phyloP scores from a whole-genome alignment of 2,329 filamentous ascomycete genomes.

The Trichoderma atrobrunneum region DNA sequence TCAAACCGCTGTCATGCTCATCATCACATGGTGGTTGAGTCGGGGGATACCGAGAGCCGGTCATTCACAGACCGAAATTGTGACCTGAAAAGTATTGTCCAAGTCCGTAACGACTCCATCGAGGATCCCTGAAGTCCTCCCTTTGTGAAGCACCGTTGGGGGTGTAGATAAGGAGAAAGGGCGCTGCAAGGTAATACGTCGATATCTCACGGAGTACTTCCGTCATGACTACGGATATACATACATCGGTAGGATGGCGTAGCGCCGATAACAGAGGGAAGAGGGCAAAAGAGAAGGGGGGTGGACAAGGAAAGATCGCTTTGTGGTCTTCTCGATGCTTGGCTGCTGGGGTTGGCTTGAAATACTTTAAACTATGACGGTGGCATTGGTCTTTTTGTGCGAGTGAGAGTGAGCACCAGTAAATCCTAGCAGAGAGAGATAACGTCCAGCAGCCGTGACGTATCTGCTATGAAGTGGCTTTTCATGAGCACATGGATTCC shows the following conservation, averaged over 20 bases:
- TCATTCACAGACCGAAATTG: conserved; percentile 1
- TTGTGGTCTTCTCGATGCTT: not conserved
- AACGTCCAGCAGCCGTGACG: not conserved
- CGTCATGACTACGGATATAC: not conserved
- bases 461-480: not conserved
- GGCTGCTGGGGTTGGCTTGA: not conserved
- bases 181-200: not conserved
- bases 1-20: not conserved
- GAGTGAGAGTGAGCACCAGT: not conserved
- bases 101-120: not conserved
- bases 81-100: not conserved
- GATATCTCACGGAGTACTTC: not conserved
- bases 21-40: not conserved
- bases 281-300: not conserved
- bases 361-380: not conserved
- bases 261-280: not conserved
- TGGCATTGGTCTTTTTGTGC: not conserved
- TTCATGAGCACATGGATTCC: not conserved
- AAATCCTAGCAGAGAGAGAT: not conserved
- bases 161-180: not conserved
- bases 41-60: not conserved
- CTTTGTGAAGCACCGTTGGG: not conserved
- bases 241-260: not conserved
- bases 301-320: not conserved
- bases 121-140: not conserved